phyloP scores from a whole-genome alignment of 2,329 filamentous ascomycete species.

The Boeremia lycopersici region DNA sequence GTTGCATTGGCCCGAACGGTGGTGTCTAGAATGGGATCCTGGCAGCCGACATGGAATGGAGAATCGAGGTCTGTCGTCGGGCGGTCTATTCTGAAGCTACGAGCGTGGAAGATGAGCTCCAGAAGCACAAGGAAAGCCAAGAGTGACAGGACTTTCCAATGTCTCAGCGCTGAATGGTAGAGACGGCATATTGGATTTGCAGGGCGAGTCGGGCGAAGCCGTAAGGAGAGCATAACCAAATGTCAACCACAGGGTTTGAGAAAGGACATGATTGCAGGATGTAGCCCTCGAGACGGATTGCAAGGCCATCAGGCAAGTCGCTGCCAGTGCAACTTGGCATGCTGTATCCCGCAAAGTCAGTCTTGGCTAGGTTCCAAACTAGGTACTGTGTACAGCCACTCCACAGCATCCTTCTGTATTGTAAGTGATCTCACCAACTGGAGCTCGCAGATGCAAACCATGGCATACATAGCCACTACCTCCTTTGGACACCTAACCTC shows the following conservation, averaged over 20 bases:
- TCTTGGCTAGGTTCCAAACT: neutral
- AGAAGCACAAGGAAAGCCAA: slow-evolving; percentile 5
- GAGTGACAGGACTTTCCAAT: slow-evolving; percentile 15
- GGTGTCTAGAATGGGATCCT: slow-evolving; percentile 8
- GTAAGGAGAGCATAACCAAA: neutral
- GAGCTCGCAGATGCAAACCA: no score
- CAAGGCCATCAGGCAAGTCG: neutral
- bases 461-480: no score
- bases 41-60: slow-evolving; percentile 21
- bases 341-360: neutral
- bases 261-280: neutral
- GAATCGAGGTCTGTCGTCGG: slow-evolving; percentile 17
- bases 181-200: neutral
- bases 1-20: slow-evolving; percentile 83
- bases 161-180: neutral
- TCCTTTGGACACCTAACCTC: no score
- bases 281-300: neutral
- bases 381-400: neutral
- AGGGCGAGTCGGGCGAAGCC: neutral
- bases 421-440: no score
- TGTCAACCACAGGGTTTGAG: neutral
- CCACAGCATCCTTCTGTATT: neutral
- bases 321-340: neutral
- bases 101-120: slow-evolving; percentile 19
- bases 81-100: slow-evolving; percentile 8